A percentile compares a stretch with the other conserved stretches of the same genome.
Evolutionary conservation across 2,329 filamentous ascomycete genomes (phyloP).

Genomic region (Claviceps digitariae): DNA sequence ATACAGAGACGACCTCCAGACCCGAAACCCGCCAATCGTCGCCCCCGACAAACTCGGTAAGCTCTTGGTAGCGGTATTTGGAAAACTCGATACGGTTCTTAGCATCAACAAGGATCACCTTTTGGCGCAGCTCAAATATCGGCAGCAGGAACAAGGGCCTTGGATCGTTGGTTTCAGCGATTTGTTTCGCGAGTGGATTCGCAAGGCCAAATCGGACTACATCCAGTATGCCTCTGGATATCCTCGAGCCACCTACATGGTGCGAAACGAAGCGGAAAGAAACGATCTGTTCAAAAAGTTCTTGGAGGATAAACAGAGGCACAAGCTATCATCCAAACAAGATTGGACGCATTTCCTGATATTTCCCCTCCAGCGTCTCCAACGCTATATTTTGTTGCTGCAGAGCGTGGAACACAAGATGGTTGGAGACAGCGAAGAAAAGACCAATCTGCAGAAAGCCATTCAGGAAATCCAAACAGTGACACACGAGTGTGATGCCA

Average conservation of each 20-base stretch:
- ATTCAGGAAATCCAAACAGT: constrained; percentile 87
- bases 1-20: constrained; percentile 68
- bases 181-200: constrained; percentile 95
- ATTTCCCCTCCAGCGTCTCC: constrained; percentile 79
- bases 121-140: constrained; percentile 85
- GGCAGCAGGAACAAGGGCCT: constrained; percentile 91
- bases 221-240: constrained; percentile 85
- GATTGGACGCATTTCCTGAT: constrained; percentile 95
- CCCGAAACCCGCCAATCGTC: constrained; percentile 67
- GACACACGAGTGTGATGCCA: constrained; percentile 78
- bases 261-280: constrained; percentile 70
- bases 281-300: constrained; percentile 83
- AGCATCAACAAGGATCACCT: constrained; percentile 88
- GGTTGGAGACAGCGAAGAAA: constrained; percentile 75
- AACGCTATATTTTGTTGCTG: constrained; percentile 77
- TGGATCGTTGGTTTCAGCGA: constrained; percentile 93
- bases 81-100: constrained; percentile 77
- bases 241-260: constrained; percentile 67
- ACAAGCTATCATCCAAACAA: constrained; percentile 68
- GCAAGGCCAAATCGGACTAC: constrained; percentile 80
- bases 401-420: constrained; percentile 76
- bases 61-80: constrained; percentile 79
- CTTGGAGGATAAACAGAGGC: constrained; percentile 62
- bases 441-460: constrained; percentile 66
- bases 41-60: constrained; percentile 61